Base-by-base conservation (phyloP, 2,329 filamentous ascomycete species). In the Colletotrichum horii region DNA sequence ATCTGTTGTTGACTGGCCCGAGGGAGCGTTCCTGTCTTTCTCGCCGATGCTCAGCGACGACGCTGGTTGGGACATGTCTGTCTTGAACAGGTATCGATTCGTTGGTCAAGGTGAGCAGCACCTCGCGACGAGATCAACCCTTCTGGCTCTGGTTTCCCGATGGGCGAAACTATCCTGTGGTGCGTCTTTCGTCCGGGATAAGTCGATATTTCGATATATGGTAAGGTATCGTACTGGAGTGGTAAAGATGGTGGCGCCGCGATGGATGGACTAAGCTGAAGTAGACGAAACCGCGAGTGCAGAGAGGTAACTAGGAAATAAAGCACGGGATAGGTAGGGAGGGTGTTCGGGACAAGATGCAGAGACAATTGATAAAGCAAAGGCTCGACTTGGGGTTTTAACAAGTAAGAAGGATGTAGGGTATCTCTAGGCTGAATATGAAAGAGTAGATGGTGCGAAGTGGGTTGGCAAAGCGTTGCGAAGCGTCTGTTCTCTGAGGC, bases 21-120 rank as follows among this genome's bases (percentile, higher is more conserved):
- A 28, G 12, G 56, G 64, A 19, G 52, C n/a, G 11, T 65, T 66
- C 19, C 43, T 64, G 24, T 75, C 70, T 48, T 75, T 75, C 28
- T 73, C 73, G 34, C 48, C 58, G 28, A 61, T 65, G 22, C 52
- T 36, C 14, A 52, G 34, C 48, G 73, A 73, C 3, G 64, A 52
- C 16, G 19, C 64, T 43, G 70, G 56, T 32, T 48, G 70, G 24
- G 73, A 68, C 73, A 75, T 75, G 12, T 30, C n/a, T 61, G 55
- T 34, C 15, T 26, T 52, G 30, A 58, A 55, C 56, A 14, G 14
- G 8, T 64, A 34, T 64, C 60, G 8, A 8, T n/a, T 30, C 19
- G 16, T 19, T n/a, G 26, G 58, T 30, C 28, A 22, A 30, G 6
- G 15, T 16, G 12, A 61, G 58, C 26, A 43, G 38, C 9, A 43